Evolutionary conservation across 495 filamentous ascomycete species (phyloP).

Genomic region (Penicillium maclennaniae): DNA sequence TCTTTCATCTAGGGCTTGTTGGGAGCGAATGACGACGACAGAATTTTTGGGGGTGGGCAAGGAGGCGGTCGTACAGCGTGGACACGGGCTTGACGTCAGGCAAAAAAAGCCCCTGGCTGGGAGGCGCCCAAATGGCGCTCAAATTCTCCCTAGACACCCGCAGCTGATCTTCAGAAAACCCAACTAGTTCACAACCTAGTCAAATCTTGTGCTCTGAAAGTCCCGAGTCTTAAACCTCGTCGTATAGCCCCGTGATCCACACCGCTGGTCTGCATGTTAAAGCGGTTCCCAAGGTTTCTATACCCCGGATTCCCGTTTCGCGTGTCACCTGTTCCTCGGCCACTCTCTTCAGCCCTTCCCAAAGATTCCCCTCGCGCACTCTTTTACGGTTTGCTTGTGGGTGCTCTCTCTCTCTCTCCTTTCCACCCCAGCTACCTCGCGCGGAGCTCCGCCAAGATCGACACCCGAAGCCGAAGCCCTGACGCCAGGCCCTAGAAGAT

Average conservation of each 20-base stretch:
- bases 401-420: not conserved
- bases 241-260: slow-evolving; percentile 23
- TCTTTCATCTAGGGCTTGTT: not conserved
- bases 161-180: not conserved
- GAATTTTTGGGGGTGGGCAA: slow-evolving; percentile 3
- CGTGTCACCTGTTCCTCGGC: not conserved
- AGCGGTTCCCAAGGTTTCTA: not conserved
- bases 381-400: not conserved
- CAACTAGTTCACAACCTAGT: not conserved
- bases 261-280: slow-evolving; percentile 18
- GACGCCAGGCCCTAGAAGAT: slow-evolving; percentile 16
- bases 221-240: not conserved
- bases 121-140: slow-evolving; percentile 2
- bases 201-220: not conserved
- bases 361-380: not conserved
- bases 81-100: slow-evolving; percentile 18
- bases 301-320: slow-evolving; percentile 14
- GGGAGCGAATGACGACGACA: slow-evolving; percentile 1
- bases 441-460: slow-evolving; percentile 22
- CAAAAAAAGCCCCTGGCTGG: not conserved
- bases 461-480: slow-evolving; percentile 17
- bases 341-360: not conserved
- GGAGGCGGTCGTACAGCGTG: not conserved
- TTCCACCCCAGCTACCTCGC: slow-evolving; percentile 15
- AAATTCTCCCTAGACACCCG: not conserved